A percentile compares a stretch with the other conserved stretches of the same genome.
These are phyloP conservation scores for Aspergillus cavernicola DNA, from an alignment of 495 filamentous ascomycete genomes.

Conservation along the genomic window DNA sequence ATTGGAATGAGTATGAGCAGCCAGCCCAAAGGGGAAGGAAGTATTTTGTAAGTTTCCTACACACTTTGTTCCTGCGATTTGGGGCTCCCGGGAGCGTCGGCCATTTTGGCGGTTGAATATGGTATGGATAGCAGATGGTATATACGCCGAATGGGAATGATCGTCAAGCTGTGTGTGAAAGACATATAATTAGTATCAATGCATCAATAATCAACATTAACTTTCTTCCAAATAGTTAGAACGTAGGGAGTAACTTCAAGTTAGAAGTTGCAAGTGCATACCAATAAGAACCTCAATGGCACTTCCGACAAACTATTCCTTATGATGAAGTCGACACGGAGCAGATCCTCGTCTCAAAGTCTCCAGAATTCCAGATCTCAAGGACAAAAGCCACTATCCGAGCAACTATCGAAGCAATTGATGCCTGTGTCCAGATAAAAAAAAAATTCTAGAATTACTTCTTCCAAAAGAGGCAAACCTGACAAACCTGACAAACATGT, in stretches of 20 bases:
- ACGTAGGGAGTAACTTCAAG: too few relatives aligned
- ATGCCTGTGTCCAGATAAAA: constrained; percentile 11
- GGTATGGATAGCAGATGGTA: neutral
- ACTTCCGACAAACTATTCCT: too few relatives aligned
- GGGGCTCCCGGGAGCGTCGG: constrained; percentile 32
- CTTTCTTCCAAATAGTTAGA: neutral
- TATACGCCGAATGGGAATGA: too few relatives aligned
- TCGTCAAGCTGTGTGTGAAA: neutral
- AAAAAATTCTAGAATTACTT: constrained; percentile 20
- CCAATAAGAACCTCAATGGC: too few relatives aligned
- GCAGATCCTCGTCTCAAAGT: neutral
- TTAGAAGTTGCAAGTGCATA: too few relatives aligned
- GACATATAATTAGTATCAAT: too few relatives aligned
- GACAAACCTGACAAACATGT: constrained; percentile 23
- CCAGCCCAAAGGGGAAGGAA: constrained; percentile 8
- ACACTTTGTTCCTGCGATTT: constrained; percentile 36
- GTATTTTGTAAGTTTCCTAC: constrained; percentile 19
- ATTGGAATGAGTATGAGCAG: constrained; percentile 2
- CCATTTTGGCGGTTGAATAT: constrained; percentile 23
- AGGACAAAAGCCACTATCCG: neutral
- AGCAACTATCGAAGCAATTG: constrained; percentile 1
- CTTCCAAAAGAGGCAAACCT: constrained; percentile 26
- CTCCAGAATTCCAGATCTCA: neutral
- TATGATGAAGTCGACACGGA: too few relatives aligned
- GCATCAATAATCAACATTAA: too few relatives aligned